Evolutionary conservation across 768 basidiomycete species (phyloP).

Genomic region (Mycena floridula): DNA sequence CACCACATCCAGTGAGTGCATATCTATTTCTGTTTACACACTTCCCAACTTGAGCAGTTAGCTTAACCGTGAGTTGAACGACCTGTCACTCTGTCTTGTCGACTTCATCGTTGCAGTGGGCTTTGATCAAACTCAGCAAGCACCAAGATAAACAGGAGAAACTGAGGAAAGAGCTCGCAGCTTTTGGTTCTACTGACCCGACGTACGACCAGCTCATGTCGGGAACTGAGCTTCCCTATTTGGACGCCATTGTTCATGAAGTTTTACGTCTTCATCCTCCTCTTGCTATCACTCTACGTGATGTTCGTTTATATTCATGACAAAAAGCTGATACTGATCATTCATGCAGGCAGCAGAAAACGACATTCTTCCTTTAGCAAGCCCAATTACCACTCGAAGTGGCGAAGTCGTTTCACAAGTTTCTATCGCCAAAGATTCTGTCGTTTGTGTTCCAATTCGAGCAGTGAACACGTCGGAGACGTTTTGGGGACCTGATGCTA

Average conservation of each 20-base stretch:
- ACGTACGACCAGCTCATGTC: conserved; percentile 19
- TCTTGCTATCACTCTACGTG: not conserved
- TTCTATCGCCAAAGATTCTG: conserved; percentile 40
- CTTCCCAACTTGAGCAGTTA: conserved; percentile 14
- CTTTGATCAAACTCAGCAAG: conserved; percentile 27
- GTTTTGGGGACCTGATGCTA: conserved; percentile 58
- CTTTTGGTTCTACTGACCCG: conserved; percentile 12
- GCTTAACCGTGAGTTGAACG: conserved; percentile 14
- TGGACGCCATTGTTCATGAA: conserved; percentile 33
- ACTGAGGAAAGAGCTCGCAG: conserved; percentile 24
- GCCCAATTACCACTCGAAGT: conserved; percentile 36
- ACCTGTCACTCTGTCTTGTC: not conserved
- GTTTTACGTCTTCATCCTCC: conserved; percentile 35
- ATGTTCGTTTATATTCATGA: no score
- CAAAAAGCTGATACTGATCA: no score
- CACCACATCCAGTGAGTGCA: conserved; percentile 29
- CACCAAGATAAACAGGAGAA: conserved; percentile 23
- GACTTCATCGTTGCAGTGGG: conserved; percentile 20
- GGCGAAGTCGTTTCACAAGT: conserved; percentile 35
- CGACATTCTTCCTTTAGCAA: conserved; percentile 52
- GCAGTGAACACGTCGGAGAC: conserved; percentile 42
- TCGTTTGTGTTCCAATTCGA: conserved; percentile 34
- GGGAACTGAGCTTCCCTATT: conserved; percentile 19
- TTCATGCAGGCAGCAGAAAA: no score
- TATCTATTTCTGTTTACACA: no score